A percentile compares a stretch with the other conserved stretches of the same genome.
phyloP scores from a whole-genome alignment of 2,329 filamentous ascomycete genomes.

The Alternaria dauci region DNA sequence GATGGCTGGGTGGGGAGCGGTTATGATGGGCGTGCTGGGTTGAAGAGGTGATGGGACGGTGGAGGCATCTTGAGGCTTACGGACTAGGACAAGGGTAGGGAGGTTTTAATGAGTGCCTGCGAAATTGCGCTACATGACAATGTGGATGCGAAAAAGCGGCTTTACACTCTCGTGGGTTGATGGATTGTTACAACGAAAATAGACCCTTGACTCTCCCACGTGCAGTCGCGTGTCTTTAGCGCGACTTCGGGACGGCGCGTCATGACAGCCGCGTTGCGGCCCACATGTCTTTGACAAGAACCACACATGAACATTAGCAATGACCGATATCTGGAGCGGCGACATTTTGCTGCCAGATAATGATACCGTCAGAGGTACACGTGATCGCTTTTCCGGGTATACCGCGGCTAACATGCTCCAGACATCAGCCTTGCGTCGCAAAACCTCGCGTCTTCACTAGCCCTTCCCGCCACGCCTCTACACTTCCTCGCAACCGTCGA shows the following conservation, averaged over 20 bases:
- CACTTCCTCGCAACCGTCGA: slow-evolving; percentile 54
- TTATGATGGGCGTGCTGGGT: neutral
- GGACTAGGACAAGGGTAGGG: accelerated
- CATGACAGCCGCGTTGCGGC: slow-evolving; percentile 9
- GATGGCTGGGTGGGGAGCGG: slow-evolving; percentile 28
- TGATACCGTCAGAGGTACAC: slow-evolving; percentile 34
- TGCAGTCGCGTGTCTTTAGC: slow-evolving; percentile 26
- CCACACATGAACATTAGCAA: slow-evolving; percentile 18
- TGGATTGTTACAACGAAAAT: neutral
- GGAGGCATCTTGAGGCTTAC: neutral
- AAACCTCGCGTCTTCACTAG: slow-evolving; percentile 25
- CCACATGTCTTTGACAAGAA: neutral
- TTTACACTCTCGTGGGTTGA: too few relatives aligned
- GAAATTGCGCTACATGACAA: neutral
- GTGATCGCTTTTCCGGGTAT: too few relatives aligned
- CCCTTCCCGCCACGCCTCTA: slow-evolving; percentile 28
- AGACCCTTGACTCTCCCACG: neutral
- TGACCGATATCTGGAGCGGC: slow-evolving; percentile 48
- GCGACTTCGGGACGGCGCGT: slow-evolving; percentile 20
- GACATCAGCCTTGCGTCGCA: slow-evolving; percentile 42
- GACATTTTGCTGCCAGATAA: slow-evolving; percentile 43
- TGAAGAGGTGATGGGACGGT: too few relatives aligned
- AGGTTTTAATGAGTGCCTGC: neutral
- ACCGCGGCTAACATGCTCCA: slow-evolving; percentile 15
- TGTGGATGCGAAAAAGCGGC: accelerated